Conservation (phyloP, 1,139 yeast genomes). For the Geotrichum aggregatum region DNA sequence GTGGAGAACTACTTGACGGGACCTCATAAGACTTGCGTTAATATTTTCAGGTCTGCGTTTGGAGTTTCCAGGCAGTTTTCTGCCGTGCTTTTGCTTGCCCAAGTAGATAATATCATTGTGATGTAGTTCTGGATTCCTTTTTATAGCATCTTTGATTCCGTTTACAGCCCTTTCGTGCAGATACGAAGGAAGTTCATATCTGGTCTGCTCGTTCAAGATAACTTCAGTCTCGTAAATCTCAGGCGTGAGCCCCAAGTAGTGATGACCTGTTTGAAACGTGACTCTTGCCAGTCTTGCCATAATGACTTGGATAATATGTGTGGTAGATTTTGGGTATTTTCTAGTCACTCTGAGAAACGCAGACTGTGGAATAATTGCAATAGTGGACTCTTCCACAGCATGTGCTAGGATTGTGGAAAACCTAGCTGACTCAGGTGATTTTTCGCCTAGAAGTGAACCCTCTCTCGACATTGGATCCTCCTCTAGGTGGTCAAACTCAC, state of each 20-base stretch:
- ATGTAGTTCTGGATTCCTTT: constrained; percentile 21
- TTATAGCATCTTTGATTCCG: constrained; percentile 37
- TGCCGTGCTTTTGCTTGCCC: constrained; percentile 7
- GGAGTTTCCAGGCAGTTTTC: constrained; percentile 6
- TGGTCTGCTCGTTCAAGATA: constrained; percentile 52
- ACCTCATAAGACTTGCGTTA: constrained; percentile 29
- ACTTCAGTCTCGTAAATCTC: constrained; percentile 79
- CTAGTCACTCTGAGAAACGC: constrained; percentile 71
- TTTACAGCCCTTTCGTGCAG: constrained; percentile 56
- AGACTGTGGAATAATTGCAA: constrained; percentile 84
- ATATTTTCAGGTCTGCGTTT: background rate
- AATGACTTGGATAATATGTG: constrained; percentile 92
- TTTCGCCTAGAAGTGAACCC: no score
- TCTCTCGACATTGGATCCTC: no score
- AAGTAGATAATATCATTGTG: constrained; percentile 9
- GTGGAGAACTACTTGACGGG: constrained; percentile 63
- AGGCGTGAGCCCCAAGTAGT: constrained; percentile 76
- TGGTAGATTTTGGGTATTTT: constrained; percentile 82
- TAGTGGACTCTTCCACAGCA: constrained; percentile 67
- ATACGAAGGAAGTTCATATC: constrained; percentile 58
- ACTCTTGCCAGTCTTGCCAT: constrained; percentile 82
- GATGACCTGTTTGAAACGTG: constrained; percentile 84
- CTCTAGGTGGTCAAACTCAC: no score
- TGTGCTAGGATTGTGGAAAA: constrained; percentile 44
- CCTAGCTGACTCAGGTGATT: no score